These are phyloP conservation scores for Centella asiatica DNA, from an alignment of 129 eudicot species.

Conservation along the genomic window DNA sequence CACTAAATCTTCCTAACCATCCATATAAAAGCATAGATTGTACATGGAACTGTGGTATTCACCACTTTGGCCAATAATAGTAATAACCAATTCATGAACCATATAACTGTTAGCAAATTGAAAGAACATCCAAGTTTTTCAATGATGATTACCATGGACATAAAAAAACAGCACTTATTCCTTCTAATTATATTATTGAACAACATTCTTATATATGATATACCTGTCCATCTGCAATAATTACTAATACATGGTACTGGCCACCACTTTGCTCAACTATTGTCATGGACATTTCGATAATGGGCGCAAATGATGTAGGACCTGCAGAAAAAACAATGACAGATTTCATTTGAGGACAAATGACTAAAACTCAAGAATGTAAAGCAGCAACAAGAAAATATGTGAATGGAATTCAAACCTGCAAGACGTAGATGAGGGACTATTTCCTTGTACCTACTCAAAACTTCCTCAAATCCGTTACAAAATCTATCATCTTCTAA, in stretches of 20 bases:
- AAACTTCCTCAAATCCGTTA: slow-evolving; percentile 86
- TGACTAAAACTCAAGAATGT: slow-evolving; percentile 5
- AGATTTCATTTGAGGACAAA: background rate
- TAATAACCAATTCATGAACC: no score
- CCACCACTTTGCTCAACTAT: slow-evolving; percentile 92
- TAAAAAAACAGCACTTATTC: no score
- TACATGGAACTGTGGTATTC: no score
- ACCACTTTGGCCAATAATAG: no score
- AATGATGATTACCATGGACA: no score
- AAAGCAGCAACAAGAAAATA: slow-evolving; percentile 11
- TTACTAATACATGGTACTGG: slow-evolving; percentile 84
- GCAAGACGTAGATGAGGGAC: slow-evolving; percentile 80
- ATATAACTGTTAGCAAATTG: no score
- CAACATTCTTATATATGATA: no score
- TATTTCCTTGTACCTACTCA: slow-evolving; percentile 76
- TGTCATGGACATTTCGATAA: slow-evolving; percentile 90
- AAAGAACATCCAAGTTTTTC: no score
- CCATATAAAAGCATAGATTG: no score
- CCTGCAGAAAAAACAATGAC: slow-evolving; percentile 37
- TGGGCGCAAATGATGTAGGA: slow-evolving; percentile 96
- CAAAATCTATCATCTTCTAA: slow-evolving; percentile 86
- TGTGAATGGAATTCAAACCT: slow-evolving; percentile 38
- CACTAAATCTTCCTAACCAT: no score
- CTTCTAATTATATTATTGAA: no score
- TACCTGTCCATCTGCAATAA: slow-evolving; percentile 99